phyloP scores from a whole-genome alignment of 2,329 filamentous ascomycete genomes.

The Epichloe hybrida region DNA sequence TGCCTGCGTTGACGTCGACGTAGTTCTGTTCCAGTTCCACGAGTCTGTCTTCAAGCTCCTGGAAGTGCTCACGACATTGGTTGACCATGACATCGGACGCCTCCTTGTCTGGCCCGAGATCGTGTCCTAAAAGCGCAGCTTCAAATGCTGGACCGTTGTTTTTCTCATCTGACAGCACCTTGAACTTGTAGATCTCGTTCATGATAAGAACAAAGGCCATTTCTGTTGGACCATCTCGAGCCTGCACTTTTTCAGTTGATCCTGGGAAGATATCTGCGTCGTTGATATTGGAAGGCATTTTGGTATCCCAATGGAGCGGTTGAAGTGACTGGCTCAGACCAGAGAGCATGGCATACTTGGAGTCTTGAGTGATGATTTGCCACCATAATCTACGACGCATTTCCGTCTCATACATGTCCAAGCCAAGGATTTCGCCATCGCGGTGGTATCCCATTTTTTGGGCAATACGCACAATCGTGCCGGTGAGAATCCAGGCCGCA shows the following conservation, averaged over 20 bases:
- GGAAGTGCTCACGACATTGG: conserved; percentile 28
- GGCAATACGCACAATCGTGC: conserved; percentile 47
- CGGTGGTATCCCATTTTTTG: conserved; percentile 53
- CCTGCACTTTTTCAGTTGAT: conserved; percentile 35
- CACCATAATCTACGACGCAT: conserved; percentile 57
- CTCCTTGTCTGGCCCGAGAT: conserved; percentile 18
- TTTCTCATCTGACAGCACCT: conserved; percentile 29
- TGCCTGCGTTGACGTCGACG: conserved; percentile 37
- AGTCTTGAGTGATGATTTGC: conserved; percentile 46
- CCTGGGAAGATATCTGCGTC: conserved; percentile 43
- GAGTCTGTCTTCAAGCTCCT: conserved; percentile 29
- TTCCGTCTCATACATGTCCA: conserved; percentile 51
- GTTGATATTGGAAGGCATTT: conserved; percentile 42
- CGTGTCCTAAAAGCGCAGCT: conserved; percentile 32
- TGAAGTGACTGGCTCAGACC: conserved; percentile 40
- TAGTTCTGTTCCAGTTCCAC: conserved; percentile 33
- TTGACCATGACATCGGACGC: conserved; percentile 4
- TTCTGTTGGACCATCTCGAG: conserved; percentile 44
- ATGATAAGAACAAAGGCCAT: conserved; percentile 44
- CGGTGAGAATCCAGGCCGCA: conserved; percentile 46
- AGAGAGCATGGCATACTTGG: conserved; percentile 42
- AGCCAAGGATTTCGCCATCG: conserved; percentile 41
- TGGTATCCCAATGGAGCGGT: conserved; percentile 41
- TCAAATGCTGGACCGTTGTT: conserved; percentile 34
- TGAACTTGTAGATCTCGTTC: conserved; percentile 36